A percentile compares a stretch with the other conserved stretches of the same genome.
Evolutionary conservation across 495 filamentous ascomycete species (phyloP).

Genomic region (Cudoniella acicularis): DNA sequence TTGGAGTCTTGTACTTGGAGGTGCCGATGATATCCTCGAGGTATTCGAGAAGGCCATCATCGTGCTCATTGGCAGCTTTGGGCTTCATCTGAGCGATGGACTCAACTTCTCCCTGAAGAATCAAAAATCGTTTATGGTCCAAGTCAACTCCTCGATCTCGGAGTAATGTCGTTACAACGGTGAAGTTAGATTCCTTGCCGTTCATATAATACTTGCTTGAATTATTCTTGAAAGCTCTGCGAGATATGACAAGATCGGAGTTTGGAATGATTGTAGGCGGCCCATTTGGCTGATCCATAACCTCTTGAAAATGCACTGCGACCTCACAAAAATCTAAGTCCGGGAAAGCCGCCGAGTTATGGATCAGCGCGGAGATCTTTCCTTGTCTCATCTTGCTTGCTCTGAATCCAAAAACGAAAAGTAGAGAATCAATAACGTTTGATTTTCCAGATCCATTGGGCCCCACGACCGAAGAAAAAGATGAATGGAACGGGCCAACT

Average conservation of each 20-base stretch:
- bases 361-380: conserved; percentile 95
- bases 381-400: conserved; percentile 99
- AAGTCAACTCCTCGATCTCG: conserved; percentile 87
- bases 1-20: conserved; percentile 94
- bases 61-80: conserved; percentile 89
- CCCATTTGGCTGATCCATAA: conserved; percentile 78
- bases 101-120: conserved; percentile 96
- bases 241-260: conserved; percentile 81
- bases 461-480: conserved; percentile 97
- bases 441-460: conserved; percentile 98
- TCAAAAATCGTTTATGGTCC: conserved; percentile 97
- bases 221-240: conserved; percentile 96
- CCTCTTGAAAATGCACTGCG: conserved; percentile 90
- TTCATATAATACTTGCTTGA: conserved; percentile 98
- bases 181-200: conserved; percentile 81
- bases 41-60: conserved; percentile 94
- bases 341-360: conserved; percentile 86
- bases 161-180: conserved; percentile 81
- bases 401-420: conserved; percentile 97
- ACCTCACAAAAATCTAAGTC: conserved; percentile 90
- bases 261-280: conserved; percentile 69
- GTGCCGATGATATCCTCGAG: conserved; percentile 98
- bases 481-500: conserved; percentile 94
- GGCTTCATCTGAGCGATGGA: conserved; percentile 99
- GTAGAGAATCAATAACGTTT: conserved; percentile 95